Percentiles rank a stretch among this genome's conserved stretches.
These are phyloP conservation scores for Arachis hypogaea DNA, from an alignment of 306 rosid species.

Conservation along the genomic window DNA sequence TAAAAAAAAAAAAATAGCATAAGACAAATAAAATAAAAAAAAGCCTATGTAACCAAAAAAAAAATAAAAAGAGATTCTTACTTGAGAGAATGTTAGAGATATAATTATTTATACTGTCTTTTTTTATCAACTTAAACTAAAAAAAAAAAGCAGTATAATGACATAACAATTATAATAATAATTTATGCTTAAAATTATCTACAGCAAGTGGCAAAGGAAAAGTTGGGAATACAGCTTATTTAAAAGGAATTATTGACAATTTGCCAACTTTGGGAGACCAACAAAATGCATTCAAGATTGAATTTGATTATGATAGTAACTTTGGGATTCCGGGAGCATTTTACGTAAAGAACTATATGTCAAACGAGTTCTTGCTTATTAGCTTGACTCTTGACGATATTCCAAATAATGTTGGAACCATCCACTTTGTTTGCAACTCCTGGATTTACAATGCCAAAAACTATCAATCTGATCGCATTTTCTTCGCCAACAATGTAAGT, in stretches of 20 bases:
- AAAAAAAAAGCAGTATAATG: no score
- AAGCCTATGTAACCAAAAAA: no score
- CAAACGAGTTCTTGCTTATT: slow-evolving; percentile 56
- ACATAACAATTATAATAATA: no score
- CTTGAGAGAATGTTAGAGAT: no score
- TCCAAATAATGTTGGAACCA: slow-evolving; percentile 42
- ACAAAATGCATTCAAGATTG: slow-evolving; percentile 42
- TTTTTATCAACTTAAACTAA: no score
- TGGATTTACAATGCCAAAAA: slow-evolving; percentile 57
- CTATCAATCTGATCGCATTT: slow-evolving; percentile 49
- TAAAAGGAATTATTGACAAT: slow-evolving; percentile 49
- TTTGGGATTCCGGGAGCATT: slow-evolving; percentile 65
- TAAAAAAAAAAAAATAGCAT: no score
- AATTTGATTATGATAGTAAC: slow-evolving; percentile 50
- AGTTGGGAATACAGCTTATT: slow-evolving; percentile 46
- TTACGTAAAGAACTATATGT: slow-evolving; percentile 44
- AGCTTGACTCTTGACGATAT: slow-evolving; percentile 55
- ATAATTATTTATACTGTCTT: no score
- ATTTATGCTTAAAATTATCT: neutral
- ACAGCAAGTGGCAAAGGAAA: slow-evolving; percentile 51
- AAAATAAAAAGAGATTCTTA: no score
- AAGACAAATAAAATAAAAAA: no score
- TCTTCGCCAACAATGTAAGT: slow-evolving; percentile 65
- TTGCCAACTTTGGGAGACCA: slow-evolving; percentile 42
- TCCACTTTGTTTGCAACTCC: slow-evolving; percentile 64